These are phyloP conservation scores for Vachellia pachyceras DNA, from an alignment of 306 rosid genomes.

Conservation along the genomic window DNA sequence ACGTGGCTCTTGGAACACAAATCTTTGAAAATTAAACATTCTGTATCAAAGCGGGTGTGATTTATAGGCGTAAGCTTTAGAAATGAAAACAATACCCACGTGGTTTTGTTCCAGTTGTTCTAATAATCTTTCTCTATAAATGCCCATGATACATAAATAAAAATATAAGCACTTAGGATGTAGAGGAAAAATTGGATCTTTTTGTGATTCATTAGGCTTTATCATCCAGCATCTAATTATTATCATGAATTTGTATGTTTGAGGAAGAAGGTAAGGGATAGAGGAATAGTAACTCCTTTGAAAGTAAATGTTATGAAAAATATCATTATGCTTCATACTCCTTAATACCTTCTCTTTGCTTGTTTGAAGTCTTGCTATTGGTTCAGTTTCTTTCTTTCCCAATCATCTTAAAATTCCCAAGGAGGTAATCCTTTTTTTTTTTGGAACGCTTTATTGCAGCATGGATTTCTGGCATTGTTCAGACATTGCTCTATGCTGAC, in stretches of 20 bases:
- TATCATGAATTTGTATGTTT: neutral
- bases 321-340: neutral
- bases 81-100: neutral
- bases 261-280: neutral
- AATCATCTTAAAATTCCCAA: neutral
- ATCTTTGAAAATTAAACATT: neutral
- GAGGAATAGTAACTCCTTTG: neutral
- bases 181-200: neutral
- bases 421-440: neutral
- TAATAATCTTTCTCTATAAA: neutral
- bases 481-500: conserved; percentile 85
- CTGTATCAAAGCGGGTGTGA: neutral
- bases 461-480: conserved; percentile 83
- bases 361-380: neutral
- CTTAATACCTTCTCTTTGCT: neutral
- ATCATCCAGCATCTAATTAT: neutral
- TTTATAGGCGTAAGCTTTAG: neutral
- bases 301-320: neutral
- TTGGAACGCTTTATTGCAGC: conserved; percentile 57
- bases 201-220: neutral
- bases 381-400: neutral
- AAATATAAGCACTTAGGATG: neutral
- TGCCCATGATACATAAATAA: neutral
- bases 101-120: neutral
- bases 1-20: neutral